These are phyloP conservation scores for Sordariomycetes sp. DNA, from an alignment of 2,329 filamentous ascomycete species.

Conservation along the genomic window DNA sequence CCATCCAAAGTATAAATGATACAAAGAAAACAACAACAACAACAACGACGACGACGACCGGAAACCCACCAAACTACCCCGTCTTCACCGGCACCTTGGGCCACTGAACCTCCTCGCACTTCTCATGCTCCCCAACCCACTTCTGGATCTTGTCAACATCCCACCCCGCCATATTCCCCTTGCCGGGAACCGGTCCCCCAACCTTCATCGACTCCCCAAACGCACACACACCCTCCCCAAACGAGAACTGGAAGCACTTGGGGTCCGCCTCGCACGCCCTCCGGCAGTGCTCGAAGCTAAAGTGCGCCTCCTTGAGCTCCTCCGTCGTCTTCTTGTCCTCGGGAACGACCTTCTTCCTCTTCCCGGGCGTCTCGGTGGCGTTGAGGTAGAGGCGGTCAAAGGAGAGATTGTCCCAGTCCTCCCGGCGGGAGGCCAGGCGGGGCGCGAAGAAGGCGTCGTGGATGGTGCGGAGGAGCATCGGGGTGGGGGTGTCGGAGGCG, in stretches of 20 bases:
- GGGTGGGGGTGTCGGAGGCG: conserved; percentile 3
- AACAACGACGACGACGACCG: no score
- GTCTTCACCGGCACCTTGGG: background rate
- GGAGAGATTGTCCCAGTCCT: conserved; percentile 40
- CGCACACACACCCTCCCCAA: conserved; percentile 22
- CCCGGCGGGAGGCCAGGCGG: conserved; percentile 20
- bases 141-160: conserved; percentile 22
- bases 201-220: conserved; percentile 21
- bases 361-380: conserved; percentile 9
- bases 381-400: conserved; percentile 29
- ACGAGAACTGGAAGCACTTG: conserved; percentile 27
- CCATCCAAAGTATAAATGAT: no score
- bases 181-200: conserved; percentile 18
- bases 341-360: conserved; percentile 17
- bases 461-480: conserved; percentile 31
- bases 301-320: conserved; percentile 25
- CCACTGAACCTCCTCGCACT: conserved; percentile 14
- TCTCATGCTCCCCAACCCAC: conserved; percentile 22
- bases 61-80: no score
- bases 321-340: conserved; percentile 15
- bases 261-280: conserved; percentile 24
- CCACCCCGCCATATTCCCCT: conserved; percentile 26
- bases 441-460: conserved; percentile 30
- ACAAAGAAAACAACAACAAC: no score
- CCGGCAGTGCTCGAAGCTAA: conserved; percentile 26